phyloP scores from a whole-genome alignment of 345 rosid species.

The Mercurialis annua region DNA sequence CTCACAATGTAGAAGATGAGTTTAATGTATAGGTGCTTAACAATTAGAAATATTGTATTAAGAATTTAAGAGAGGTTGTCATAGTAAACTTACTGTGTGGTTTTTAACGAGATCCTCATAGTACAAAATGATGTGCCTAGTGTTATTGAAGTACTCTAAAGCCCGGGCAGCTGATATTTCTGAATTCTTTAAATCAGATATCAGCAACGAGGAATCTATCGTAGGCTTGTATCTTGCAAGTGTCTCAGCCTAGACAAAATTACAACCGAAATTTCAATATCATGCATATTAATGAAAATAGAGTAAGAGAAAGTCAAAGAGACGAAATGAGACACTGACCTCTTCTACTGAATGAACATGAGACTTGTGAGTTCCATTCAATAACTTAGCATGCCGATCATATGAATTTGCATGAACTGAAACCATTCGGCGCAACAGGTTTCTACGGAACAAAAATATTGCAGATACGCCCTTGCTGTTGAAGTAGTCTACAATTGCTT shows the following conservation, averaged over 20 bases:
- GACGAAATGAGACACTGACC: slow-evolving; percentile 36
- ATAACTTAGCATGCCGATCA: slow-evolving; percentile 75
- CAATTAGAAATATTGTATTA: not conserved
- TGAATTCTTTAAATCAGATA: slow-evolving; percentile 55
- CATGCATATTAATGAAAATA: not conserved
- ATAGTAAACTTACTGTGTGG: slow-evolving; percentile 40
- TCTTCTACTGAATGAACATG: slow-evolving; percentile 93
- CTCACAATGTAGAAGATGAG: not conserved
- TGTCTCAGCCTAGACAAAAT: slow-evolving; percentile 55
- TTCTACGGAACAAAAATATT: slow-evolving; percentile 73
- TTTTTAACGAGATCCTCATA: slow-evolving; percentile 78
- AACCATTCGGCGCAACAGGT: slow-evolving; percentile 78
- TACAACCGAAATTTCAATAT: slow-evolving; percentile 15
- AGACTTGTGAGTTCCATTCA: slow-evolving; percentile 95
- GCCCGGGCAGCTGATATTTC: slow-evolving; percentile 58
- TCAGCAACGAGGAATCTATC: slow-evolving; percentile 61
- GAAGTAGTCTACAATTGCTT: slow-evolving; percentile 68
- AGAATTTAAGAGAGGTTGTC: not conserved
- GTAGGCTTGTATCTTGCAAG: slow-evolving; percentile 80
- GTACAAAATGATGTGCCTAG: slow-evolving; percentile 68
- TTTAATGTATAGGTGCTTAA: not conserved
- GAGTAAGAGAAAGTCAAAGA: not conserved
- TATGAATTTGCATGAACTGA: slow-evolving; percentile 81
- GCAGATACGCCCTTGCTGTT: slow-evolving; percentile 72
- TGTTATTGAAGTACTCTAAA: slow-evolving; percentile 59